Evolutionary conservation across 768 basidiomycete species (phyloP), one percentile per base, ranked within the genome.

Genomic region (Phanerochaete carnosa): DNA sequence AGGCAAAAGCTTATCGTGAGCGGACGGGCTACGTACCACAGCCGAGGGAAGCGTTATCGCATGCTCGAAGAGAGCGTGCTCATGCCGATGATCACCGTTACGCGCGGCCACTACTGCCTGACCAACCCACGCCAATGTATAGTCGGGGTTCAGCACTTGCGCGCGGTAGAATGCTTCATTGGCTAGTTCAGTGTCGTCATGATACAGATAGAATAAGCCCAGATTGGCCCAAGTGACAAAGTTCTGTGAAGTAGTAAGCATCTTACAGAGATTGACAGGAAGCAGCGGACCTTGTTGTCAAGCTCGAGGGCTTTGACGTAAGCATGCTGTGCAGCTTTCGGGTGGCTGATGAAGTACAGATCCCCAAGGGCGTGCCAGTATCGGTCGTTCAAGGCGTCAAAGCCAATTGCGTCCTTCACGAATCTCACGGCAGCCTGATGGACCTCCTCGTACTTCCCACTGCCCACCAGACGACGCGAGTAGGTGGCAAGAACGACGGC

Each of bases 61-160:
- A 73, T 95, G 90, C 61, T 86, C 85, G 32, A 94, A 81, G 60
- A 97, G 71, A 3, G 86, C 79, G 22, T 78, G 77, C 2, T 91
- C 87, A 57, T 94, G 88, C 4, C 69, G 65, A 30, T 80, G 71
- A 56, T 92, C 82, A 3, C 81, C 83, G 58, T 85, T 83, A 32
- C 74, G 69, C 19, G 77, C 80, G 47, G 90, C 90, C 45, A 92
- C 79, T 26, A 93, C 72, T 3, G 84, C 90, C 71, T 95, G 95
- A 1, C 94, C 97, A 23, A 96, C 79, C 97, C 97, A 99, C 8
- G 94, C 88, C 23, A 87, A 68, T 0, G 89, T 81, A 74, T 88
- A 89, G 68, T 98, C 96, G 7, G 96, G 93, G 76, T 98, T 95
- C 46, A 95, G 80, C 19, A 89, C 87, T 71, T 98, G 97, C 11